phyloP scores from a whole-genome alignment of 345 rosid genomes.

The Capsella bursapastoris region DNA sequence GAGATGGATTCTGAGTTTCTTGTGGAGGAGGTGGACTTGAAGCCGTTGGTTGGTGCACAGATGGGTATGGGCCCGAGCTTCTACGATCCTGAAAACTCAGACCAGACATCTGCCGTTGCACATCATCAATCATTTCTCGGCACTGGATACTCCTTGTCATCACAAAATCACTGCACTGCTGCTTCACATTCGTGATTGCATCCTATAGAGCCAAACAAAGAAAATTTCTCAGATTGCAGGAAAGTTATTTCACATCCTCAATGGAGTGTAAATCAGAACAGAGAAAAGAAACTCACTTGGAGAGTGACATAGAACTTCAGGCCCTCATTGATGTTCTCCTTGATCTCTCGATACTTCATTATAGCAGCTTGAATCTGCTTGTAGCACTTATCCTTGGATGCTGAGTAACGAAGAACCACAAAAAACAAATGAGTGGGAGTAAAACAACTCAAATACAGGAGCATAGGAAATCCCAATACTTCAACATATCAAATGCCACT shows the following conservation, averaged over 20 bases:
- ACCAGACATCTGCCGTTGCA: conserved; percentile 88
- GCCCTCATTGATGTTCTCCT: conserved; percentile 96
- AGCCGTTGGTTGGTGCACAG: conserved; percentile 67
- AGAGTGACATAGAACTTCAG: conserved; percentile 96
- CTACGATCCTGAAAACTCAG: conserved; percentile 86
- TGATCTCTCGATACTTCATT: conserved; percentile 86
- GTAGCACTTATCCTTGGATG: conserved; percentile 88
- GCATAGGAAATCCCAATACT: background rate
- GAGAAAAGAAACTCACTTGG: conserved; percentile 60
- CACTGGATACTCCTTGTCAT: conserved; percentile 98
- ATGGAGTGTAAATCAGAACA: conserved; percentile 12
- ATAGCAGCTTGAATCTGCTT: conserved; percentile 94
- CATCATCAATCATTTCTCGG: conserved; percentile 97
- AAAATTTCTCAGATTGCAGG: conserved; percentile 30
- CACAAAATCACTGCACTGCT: conserved; percentile 95
- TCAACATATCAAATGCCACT: too few relatives aligned
- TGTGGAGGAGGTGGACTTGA: conserved; percentile 49
- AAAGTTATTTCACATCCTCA: conserved; percentile 17
- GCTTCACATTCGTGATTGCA: conserved; percentile 93
- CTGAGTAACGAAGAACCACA: conserved; percentile 49
- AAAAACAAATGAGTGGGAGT: conserved; percentile 18
- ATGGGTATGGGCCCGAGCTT: conserved; percentile 67
- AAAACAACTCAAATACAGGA: conserved; percentile 28
- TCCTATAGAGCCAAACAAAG: conserved; percentile 59
- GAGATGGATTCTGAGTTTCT: conserved; percentile 60